A percentile compares a stretch with the other conserved stretches of the same genome.
phyloP scores from a whole-genome alignment of 2,329 filamentous ascomycete species.

The Stemphylium vesicarium region DNA sequence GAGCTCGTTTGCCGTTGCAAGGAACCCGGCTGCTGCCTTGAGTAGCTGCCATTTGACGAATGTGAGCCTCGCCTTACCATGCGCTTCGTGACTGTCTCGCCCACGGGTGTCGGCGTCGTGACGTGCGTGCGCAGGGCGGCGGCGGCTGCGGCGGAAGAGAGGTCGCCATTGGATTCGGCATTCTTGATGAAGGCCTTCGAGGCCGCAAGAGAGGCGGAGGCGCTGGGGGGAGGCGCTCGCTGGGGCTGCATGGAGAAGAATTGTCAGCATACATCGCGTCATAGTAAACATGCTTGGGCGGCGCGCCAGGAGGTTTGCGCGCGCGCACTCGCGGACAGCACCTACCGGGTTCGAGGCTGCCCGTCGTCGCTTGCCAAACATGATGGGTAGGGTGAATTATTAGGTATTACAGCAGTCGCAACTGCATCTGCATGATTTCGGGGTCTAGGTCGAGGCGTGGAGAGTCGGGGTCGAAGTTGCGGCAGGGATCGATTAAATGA shows the following conservation, averaged over 20 bases:
- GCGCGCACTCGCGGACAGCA: conserved; percentile 10
- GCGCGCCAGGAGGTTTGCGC: conserved; percentile 4
- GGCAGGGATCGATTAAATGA: conserved; percentile 23
- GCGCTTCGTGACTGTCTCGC: conserved; percentile 86
- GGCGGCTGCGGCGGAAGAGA: conserved; percentile 86
- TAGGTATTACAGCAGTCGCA: conserved; percentile 30
- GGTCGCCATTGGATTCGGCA: conserved; percentile 66
- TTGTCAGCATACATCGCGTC: conserved; percentile 32
- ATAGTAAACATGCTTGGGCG: neutral
- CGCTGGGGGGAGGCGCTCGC: conserved; percentile 59
- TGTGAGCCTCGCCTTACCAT: conserved; percentile 75
- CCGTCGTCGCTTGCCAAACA: conserved; percentile 43
- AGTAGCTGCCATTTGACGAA: conserved; percentile 67
- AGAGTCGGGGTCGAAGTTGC: conserved; percentile 8
- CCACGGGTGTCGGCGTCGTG: conserved; percentile 78
- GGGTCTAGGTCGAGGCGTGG: conserved; percentile 1
- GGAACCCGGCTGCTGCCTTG: conserved; percentile 39
- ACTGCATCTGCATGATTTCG: conserved; percentile 31
- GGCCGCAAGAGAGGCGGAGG: conserved; percentile 80
- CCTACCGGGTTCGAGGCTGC: conserved; percentile 46
- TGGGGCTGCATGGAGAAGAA: conserved; percentile 37
- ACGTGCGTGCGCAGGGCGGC: conserved; percentile 81
- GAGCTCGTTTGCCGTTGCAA: conserved; percentile 65
- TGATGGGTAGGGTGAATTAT: conserved; percentile 31
- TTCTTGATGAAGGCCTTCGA: conserved; percentile 78